Evolutionary conservation across 2,329 filamentous ascomycete genomes (phyloP), one percentile per base, ranked within the genome.

Genomic region (Mycocentrospora acerina): DNA sequence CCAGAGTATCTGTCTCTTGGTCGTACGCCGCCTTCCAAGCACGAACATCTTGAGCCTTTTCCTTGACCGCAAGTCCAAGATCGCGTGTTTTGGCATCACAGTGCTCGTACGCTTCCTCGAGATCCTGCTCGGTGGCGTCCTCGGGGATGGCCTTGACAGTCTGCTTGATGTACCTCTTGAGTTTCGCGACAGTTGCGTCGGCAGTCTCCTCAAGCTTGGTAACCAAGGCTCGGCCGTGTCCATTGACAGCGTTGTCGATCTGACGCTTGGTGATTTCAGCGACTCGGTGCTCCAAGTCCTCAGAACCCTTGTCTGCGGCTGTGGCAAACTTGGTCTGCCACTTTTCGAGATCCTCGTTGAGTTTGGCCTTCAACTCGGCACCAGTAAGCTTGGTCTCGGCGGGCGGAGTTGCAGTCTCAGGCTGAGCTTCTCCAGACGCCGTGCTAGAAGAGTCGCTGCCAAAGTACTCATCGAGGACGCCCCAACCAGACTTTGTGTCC

Each of bases 321-420:
- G 83, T 81, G 18, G 86, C 79, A 62, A 95, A 96, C 59, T 95
- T 94, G 46, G 81, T 81, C 67, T 96, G 86, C 91, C 93, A 98
- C 39, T 78, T 77, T 51, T 81, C 78, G 11, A 98, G 77, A 62
- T 98, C 93, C 29, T 85, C 79, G 2, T 82, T 77, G 28, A 97
- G 86, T 47, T 75, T 77, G 37, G 78, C 78, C 17, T 79, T 77
- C 12, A 72, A 66, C 29, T 77, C 73, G 19, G 48, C 59, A 9
- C 51, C 51, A 4, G 58, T 60, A 12, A 63, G 57, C 25, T 60
- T 53, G 4, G 60, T 49, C 25, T 49, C 36, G 12, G 54, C 45
- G 16, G 59, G 46, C 14, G 48, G 25, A 6, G 51, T 44, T 26
- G 50, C 30, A 12, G 48, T 40, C 12, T 51, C 39, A 16, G 48